A percentile compares a stretch with the other conserved stretches of the same genome.
Evolutionary conservation across 495 filamentous ascomycete species (phyloP).

Genomic region (Xylaria scruposa): DNA sequence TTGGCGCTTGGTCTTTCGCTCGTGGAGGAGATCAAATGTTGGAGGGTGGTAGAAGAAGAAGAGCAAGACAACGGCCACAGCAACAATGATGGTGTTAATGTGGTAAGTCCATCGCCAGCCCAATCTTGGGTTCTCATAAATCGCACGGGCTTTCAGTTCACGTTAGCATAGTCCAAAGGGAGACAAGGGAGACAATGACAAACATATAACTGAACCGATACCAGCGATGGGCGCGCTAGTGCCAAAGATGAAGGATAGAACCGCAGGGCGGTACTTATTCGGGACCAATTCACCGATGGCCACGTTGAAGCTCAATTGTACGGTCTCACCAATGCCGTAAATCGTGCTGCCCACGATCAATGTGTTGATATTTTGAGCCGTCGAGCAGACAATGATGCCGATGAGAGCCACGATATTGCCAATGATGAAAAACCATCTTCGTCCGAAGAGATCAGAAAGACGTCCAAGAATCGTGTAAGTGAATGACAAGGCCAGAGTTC

Average conservation of each 20-base stretch:
- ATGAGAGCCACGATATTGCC: slow-evolving; percentile 49
- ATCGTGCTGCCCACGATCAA: slow-evolving; percentile 52
- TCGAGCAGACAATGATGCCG: slow-evolving; percentile 53
- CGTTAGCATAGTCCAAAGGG: slow-evolving; percentile 5
- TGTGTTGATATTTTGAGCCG: slow-evolving; percentile 50
- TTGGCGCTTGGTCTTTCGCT: slow-evolving; percentile 40
- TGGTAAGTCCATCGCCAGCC: slow-evolving; percentile 57
- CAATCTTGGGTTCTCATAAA: slow-evolving; percentile 44
- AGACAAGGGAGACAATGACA: neutral
- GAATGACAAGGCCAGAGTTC: slow-evolving; percentile 42
- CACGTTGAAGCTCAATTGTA: slow-evolving; percentile 49
- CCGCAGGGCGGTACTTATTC: slow-evolving; percentile 47
- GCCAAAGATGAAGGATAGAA: slow-evolving; percentile 49
- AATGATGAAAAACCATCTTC: slow-evolving; percentile 58
- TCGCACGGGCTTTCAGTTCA: slow-evolving; percentile 35
- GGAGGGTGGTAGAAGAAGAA: slow-evolving; percentile 51
- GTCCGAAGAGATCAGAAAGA: slow-evolving; percentile 61
- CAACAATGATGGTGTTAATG: slow-evolving; percentile 49
- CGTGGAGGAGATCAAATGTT: slow-evolving; percentile 42
- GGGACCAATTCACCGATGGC: slow-evolving; percentile 57
- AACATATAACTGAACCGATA: slow-evolving; percentile 50
- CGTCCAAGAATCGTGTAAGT: slow-evolving; percentile 52
- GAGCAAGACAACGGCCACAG: slow-evolving; percentile 45
- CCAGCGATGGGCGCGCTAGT: slow-evolving; percentile 48
- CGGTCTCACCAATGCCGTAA: slow-evolving; percentile 45